Percentiles rank a stretch among this genome's conserved stretches.
phyloP scores from a whole-genome alignment of 2,329 filamentous ascomycete genomes.

The Alternaria angustiovoidea region DNA sequence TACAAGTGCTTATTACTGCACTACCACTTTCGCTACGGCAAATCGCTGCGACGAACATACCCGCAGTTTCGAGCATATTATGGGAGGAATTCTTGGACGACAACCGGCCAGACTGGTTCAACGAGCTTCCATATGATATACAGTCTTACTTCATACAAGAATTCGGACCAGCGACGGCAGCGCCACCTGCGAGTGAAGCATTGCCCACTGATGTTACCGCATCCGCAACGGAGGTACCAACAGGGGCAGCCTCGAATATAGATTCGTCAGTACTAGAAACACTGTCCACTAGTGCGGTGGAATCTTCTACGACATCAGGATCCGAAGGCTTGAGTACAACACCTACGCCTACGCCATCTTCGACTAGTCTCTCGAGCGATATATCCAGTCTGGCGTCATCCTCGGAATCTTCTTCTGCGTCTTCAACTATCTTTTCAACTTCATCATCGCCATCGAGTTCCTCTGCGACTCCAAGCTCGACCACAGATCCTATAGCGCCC shows the following conservation, averaged over 20 bases:
- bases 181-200: constrained; percentile 15
- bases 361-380: constrained; percentile 3
- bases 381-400: neutral
- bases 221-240: constrained; percentile 7
- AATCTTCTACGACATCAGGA: constrained; percentile 8
- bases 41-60: constrained; percentile 47
- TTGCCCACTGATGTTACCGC: constrained; percentile 11
- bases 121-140: constrained; percentile 41
- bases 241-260: constrained; percentile 10
- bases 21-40: constrained; percentile 46
- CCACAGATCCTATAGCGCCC: constrained; percentile 27
- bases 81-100: constrained; percentile 46
- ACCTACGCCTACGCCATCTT: neutral
- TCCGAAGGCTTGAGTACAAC: constrained; percentile 2
- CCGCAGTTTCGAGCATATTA: constrained; percentile 46
- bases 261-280: constrained; percentile 1
- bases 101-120: constrained; percentile 46
- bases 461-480: constrained; percentile 18
- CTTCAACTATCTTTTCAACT: constrained; percentile 2
- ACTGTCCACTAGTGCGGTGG: constrained; percentile 6
- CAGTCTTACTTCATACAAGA: constrained; percentile 45
- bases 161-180: constrained; percentile 45
- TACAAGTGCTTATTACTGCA: constrained; percentile 45
- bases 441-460: constrained; percentile 9
- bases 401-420: neutral